Percentiles rank a stretch among this genome's conserved stretches.
phyloP scores from a whole-genome alignment of 805 yeast genomes.

The Teunomyces kruisii region DNA sequence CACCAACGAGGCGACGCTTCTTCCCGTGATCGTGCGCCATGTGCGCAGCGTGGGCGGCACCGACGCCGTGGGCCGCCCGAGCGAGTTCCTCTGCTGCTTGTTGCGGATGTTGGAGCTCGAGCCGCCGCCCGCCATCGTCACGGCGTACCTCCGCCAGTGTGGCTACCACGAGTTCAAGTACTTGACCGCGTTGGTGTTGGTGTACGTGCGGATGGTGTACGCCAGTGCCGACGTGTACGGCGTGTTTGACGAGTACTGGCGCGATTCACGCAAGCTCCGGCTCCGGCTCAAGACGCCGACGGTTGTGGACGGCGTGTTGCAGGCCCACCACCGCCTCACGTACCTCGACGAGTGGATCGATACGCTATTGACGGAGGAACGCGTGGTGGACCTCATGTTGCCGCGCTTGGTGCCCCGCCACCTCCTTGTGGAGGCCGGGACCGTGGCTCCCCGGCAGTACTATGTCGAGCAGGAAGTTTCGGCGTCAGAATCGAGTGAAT shows the following conservation, averaged over 20 bases:
- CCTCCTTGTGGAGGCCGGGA: slow-evolving; percentile 42
- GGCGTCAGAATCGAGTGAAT: slow-evolving; percentile 10
- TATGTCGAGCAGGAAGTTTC: slow-evolving; percentile 11
- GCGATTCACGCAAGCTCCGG: slow-evolving; percentile 71
- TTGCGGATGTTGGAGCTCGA: slow-evolving; percentile 75
- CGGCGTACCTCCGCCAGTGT: slow-evolving; percentile 54
- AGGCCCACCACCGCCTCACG: slow-evolving; percentile 33
- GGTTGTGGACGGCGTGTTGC: slow-evolving; percentile 16
- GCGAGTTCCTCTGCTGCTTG: slow-evolving; percentile 73
- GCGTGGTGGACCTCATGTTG: slow-evolving; percentile 71
- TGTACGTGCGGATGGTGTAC: slow-evolving; percentile 57
- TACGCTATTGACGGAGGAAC: slow-evolving; percentile 49
- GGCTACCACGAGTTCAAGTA: slow-evolving; percentile 66
- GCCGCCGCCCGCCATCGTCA: slow-evolving; percentile 60
- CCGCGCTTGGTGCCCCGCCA: slow-evolving; percentile 56
- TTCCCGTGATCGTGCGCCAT: slow-evolving; percentile 32
- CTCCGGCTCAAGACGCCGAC: slow-evolving; percentile 28
- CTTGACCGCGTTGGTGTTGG: slow-evolving; percentile 62
- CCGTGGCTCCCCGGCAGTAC: slow-evolving; percentile 40
- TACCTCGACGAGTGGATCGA: slow-evolving; percentile 80
- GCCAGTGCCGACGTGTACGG: slow-evolving; percentile 42
- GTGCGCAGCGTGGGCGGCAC: slow-evolving; percentile 57
- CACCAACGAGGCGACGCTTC: slow-evolving; percentile 41
- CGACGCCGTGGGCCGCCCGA: slow-evolving; percentile 57
- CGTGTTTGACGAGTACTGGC: slow-evolving; percentile 52